Evolutionary conservation across 805 yeast species (phyloP).

Genomic region (Saturnispora mendoncae): DNA sequence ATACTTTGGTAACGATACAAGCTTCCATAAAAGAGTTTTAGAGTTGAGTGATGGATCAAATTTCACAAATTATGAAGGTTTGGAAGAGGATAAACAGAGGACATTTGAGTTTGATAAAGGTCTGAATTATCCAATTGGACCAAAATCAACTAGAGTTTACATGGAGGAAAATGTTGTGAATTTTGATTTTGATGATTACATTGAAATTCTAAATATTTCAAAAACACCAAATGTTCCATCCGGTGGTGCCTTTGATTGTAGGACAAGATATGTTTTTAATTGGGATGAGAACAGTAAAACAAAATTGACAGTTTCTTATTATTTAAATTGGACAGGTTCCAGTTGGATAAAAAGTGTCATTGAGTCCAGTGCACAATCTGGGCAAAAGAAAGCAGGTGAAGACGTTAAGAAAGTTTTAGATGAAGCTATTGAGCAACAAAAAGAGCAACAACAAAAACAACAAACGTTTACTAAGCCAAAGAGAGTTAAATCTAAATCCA

Average conservation of each 20-base stretch:
- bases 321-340: conserved; percentile 81
- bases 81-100: conserved; percentile 33
- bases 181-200: conserved; percentile 43
- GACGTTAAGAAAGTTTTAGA: conserved; percentile 28
- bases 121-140: conserved; percentile 78
- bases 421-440: conserved; percentile 15
- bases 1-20: conserved; percentile 54
- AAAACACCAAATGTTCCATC: conserved; percentile 93
- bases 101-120: conserved; percentile 64
- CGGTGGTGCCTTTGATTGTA: conserved; percentile 71
- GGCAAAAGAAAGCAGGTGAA: conserved; percentile 58
- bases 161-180: conserved; percentile 49
- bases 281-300: conserved; percentile 69
- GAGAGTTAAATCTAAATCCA: background rate
- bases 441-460: conserved; percentile 3
- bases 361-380: conserved; percentile 74
- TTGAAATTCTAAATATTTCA: conserved; percentile 55
- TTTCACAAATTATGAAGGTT: conserved; percentile 32
- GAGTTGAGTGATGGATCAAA: conserved; percentile 40
- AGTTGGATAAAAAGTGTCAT: conserved; percentile 89
- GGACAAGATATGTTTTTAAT: conserved; percentile 59
- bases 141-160: conserved; percentile 73
- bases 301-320: conserved; percentile 53
- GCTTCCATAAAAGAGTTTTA: conserved; percentile 32
- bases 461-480: background rate